Evolutionary conservation across 1,139 yeast genomes (phyloP), one percentile per base, ranked within the genome.

Genomic region (Yamadazyma atmosphaerica): DNA sequence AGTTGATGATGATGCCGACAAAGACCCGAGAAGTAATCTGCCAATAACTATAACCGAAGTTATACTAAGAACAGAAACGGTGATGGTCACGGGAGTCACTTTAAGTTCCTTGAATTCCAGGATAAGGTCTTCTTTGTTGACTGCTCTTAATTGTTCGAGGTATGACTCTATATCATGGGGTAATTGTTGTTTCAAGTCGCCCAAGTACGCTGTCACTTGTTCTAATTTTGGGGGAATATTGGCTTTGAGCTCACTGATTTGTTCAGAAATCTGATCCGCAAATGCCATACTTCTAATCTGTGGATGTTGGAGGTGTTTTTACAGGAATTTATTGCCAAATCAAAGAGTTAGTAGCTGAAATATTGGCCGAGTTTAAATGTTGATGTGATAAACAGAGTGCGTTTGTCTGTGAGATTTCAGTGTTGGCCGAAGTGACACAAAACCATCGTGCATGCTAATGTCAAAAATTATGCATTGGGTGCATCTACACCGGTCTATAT

Each of bases 41-140:
- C 52, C 51, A 31, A 56, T 26, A 4, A 56, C 35, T 11, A 54
- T 31, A n/a, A 63, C 34, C 1, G 71, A 53, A 19, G 67, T 55
- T 4, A 66, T 36, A 4, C 68, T 58, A 22, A 66, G 52, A n/a
- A 68, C 47, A 5, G 65, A 56, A 27, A 65, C 43, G 1, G 74
- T 54, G 9, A 65, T 56, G 2, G 75, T 69, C 17, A 59, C 55
- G 3, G 74, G 65, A 2, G 70, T 64, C 13, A 63, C 46, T 36
- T 57, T 60, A 28, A 65, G 51, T 14, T 56, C 47, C 21, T 47
- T 52, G 37, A 70, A 52, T 38, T 69, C 75, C 16, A 49, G 39
- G 23, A 67, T 41, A 10, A 69, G 47, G 17, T 61, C 60, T 2
- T 66, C 58, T 22, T 38, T 22, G 26, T 43, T 30, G 18, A 42